These are phyloP conservation scores for Chalaropsis ovoidea DNA, from an alignment of 2,329 filamentous ascomycete species.

Conservation along the genomic window DNA sequence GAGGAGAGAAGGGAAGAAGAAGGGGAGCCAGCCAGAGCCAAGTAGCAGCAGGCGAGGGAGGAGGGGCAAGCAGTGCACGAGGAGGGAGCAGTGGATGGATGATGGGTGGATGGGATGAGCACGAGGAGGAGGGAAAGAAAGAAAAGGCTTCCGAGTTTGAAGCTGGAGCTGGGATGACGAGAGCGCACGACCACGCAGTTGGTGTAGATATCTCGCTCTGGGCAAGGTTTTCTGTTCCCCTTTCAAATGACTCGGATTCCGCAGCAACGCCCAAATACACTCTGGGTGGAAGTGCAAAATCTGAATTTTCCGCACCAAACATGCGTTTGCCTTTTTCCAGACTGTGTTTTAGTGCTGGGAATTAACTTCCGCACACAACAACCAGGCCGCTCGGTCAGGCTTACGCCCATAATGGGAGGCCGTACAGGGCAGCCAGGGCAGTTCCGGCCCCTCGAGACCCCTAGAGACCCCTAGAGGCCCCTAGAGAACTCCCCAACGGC, in stretches of 20 bases:
- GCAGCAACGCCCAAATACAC: background rate
- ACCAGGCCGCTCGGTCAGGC: background rate
- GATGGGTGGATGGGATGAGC: too few relatives aligned
- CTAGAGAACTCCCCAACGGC: background rate
- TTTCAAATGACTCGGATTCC: constrained; percentile 9
- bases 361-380: constrained; percentile 1
- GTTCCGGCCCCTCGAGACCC: background rate
- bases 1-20: background rate
- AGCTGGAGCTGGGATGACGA: background rate
- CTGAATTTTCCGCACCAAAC: background rate
- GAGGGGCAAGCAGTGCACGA: too few relatives aligned
- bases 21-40: too few relatives aligned
- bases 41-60: too few relatives aligned
- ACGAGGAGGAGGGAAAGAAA: background rate
- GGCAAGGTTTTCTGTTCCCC: background rate
- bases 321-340: background rate
- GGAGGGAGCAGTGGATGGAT: too few relatives aligned
- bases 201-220: background rate
- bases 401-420: background rate
- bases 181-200: too few relatives aligned
- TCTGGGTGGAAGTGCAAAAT: background rate
- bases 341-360: background rate
- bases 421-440: background rate
- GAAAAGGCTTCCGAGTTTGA: background rate
- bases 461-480: background rate